Base-by-base conservation (phyloP, 1,139 yeast genomes). In the Barnettozyma hawaiiensis region DNA sequence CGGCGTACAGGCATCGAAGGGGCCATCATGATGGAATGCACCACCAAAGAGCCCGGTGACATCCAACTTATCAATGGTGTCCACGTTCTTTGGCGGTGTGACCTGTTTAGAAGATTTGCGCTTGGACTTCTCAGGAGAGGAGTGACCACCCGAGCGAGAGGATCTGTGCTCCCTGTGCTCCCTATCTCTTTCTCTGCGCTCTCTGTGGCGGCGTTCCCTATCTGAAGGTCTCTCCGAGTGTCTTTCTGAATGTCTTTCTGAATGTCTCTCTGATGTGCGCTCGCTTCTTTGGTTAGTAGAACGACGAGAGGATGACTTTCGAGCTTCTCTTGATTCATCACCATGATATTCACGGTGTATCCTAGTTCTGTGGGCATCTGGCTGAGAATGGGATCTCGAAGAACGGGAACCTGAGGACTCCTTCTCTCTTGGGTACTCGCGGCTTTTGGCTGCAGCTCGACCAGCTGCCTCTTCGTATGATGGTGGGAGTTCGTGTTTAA, bases 21-120 rank as follows among this genome's bases (percentile, higher is more conserved):
- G 98, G 12, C 98, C 98, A 64, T 92, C 98, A 63, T 92, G 98
- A 64, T 92, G 98, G 73, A 92, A 92, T 1, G 92, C 86, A 22
- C 85, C 85, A n/a, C 97, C 97, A 61, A 85, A 90, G 51, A 92
- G 73, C 1, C 96, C 97, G 7, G 97, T 89, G 31, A 90, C 97
- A 62, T 92, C 98, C 53, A 92, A 71, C 64, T 85, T 85, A 66
- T 92, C 98, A 55, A 92, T 92, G 5, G 95, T 86, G 60, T 92
- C 98, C 51, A 92, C 76, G 52, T 79, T 78, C 54, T 80, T 78
- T 29, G 57, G 56, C 19, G 48, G 45, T 19, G 37, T 36, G 3
- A 39, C 48, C 24, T 43, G 42, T 40, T 51, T 52, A 29, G 43
- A 43, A 3, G 46, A 26, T 22, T 51, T 46, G 9, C 42, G 41